Conservation (phyloP, 345 rosid species). For the Lepidium africanum region DNA sequence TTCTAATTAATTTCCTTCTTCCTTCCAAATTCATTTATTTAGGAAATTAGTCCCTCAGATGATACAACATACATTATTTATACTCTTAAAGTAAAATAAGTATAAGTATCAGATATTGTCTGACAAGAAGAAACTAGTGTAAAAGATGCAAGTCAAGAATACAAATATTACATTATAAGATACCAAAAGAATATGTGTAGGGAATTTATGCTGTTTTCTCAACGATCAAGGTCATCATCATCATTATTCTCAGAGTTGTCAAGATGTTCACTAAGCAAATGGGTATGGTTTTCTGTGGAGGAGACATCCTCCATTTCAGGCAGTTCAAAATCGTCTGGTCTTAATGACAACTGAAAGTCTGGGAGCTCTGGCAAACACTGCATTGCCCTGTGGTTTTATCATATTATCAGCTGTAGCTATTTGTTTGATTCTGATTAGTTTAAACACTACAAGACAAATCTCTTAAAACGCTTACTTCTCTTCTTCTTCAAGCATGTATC, state of each 20-base stretch:
- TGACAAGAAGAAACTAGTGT: conserved; percentile 9
- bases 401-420: neutral
- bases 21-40: neutral
- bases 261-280: conserved; percentile 57
- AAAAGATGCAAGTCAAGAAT: conserved; percentile 2
- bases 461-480: conserved; percentile 59
- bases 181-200: conserved; percentile 6
- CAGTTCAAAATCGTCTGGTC: conserved; percentile 63
- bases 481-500: conserved; percentile 78
- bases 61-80: neutral
- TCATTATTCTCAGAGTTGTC: conserved; percentile 28
- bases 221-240: conserved; percentile 37
- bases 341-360: conserved; percentile 72
- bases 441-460: neutral
- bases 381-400: conserved; percentile 44
- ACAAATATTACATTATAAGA: conserved; percentile 7
- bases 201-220: neutral
- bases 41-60: neutral
- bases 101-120: conserved; percentile 10
- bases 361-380: conserved; percentile 82
- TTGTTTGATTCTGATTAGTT: neutral
- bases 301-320: conserved; percentile 59
- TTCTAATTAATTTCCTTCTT: neutral
- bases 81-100: neutral
- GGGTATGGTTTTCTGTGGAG: conserved; percentile 37